These are phyloP conservation scores for Liquidambar formosana DNA, from an alignment of 164 flowering plant species.

Conservation along the genomic window DNA sequence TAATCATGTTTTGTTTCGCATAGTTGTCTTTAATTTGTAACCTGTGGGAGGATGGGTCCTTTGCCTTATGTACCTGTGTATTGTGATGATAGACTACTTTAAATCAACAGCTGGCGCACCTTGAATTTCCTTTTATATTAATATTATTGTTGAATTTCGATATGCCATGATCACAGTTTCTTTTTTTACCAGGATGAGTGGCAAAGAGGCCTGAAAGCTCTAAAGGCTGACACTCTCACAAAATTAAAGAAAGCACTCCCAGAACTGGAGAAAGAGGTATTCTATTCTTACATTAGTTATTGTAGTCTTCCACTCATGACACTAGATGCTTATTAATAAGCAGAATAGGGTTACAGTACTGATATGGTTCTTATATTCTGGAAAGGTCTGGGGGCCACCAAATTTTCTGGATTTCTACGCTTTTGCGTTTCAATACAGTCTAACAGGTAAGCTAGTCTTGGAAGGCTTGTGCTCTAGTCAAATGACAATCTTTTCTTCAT, in stretches of 20 bases:
- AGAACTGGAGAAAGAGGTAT: too few species aligned
- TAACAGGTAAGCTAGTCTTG: slow-evolving; percentile 58
- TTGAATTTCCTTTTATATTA: too few species aligned
- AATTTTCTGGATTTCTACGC: slow-evolving; percentile 71
- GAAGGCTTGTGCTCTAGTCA: neutral
- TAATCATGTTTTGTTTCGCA: too few species aligned
- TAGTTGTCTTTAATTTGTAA: too few species aligned
- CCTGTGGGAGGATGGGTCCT: too few species aligned
- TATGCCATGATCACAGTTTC: too few species aligned
- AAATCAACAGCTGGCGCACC: too few species aligned
- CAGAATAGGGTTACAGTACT: slow-evolving; percentile 1
- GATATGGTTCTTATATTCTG: slow-evolving; percentile 1
- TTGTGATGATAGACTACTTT: too few species aligned
- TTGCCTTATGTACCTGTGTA: too few species aligned
- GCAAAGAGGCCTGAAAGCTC: slow-evolving; percentile 66
- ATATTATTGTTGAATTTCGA: too few species aligned
- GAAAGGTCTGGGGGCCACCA: slow-evolving; percentile 56
- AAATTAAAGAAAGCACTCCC: too few species aligned
- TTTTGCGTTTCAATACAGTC: slow-evolving; percentile 74
- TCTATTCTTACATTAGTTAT: neutral
- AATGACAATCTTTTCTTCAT: neutral
- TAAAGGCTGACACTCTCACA: slow-evolving; percentile 48
- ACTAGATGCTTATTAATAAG: neutral
- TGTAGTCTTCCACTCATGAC: neutral
- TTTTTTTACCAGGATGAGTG: slow-evolving; percentile 72